Evolutionary conservation across 2,329 filamentous ascomycete species (phyloP), one percentile per base, ranked within the genome.

Genomic region (Trichoderma lentiforme): DNA sequence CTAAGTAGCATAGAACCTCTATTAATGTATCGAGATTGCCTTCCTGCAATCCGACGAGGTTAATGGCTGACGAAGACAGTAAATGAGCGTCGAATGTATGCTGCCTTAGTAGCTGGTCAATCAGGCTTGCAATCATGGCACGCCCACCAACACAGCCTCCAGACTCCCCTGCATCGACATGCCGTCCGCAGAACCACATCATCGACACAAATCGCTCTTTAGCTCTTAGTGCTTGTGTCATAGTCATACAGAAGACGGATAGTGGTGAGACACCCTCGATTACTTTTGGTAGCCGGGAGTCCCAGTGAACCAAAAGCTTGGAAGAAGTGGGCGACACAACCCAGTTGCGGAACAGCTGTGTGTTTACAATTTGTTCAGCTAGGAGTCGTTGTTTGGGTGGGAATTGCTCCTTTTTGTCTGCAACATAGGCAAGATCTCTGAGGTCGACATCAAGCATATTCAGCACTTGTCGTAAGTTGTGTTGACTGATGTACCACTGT

Each of bases 81-180:
- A 14, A 68, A 9, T 21, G 39, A 15, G 56, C 64, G 21, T 73
- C 70, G 32, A 74, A 74, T 8, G 34, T 8, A n/a, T 71, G 43
- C 24, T 72, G 73, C 3, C 62, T 34, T 28, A 74, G 21, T 5
- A 74, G 62, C 32, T 74, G 73, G 28, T 73, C 72, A 18, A 72
- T 69, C 3, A 74, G 57, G 2, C 72, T 73, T 3, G 61, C 30
- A 39, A 74, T 15, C 72, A 74, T 74, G 7, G 32, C n/a, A 30
- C 30, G 53, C 6, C 65, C 70, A 18, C 72, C 72, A 26, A 56
- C n/a, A 9, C 47, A 24, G 0, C 47, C 30, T 24, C 63, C 14
- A 18, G 30, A n/a, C 21, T 69, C 56, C 3, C 8, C 34, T 34
- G 36, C 24, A 1, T 69, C 56, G 8, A 34, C 26, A 26, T 69